Conservation (phyloP, 2,329 filamentous ascomycete genomes). For the Fusarium abutilonis region DNA sequence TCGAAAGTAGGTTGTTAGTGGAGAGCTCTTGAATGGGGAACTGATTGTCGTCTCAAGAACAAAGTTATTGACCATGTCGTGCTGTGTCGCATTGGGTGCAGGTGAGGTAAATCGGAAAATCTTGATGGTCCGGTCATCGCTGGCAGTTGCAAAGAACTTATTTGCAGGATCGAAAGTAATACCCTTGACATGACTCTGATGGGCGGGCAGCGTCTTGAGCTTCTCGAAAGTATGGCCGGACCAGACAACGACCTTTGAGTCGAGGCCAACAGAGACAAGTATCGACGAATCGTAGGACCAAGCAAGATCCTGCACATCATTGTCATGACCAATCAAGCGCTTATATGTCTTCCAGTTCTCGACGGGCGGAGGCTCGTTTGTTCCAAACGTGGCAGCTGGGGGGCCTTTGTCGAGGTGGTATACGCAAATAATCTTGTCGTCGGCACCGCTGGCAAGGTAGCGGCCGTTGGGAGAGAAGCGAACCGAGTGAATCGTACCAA, state of each 20-base stretch:
- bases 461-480: constrained; percentile 95
- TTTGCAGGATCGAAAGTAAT: constrained; percentile 99
- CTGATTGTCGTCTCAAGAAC: constrained; percentile 91
- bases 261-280: constrained; percentile 92
- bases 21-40: constrained; percentile 87
- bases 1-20: constrained; percentile 95
- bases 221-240: constrained; percentile 98
- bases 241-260: constrained; percentile 99
- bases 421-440: constrained; percentile 98
- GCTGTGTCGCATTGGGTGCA: constrained; percentile 87
- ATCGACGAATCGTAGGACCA: constrained; percentile 98
- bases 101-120: constrained; percentile 95
- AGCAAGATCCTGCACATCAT: constrained; percentile 96
- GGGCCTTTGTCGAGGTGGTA: constrained; percentile 89
- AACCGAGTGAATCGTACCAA: constrained; percentile 95
- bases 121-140: constrained; percentile 95
- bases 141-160: constrained; percentile 98
- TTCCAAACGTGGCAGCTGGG: constrained; percentile 83
- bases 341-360: constrained; percentile 98
- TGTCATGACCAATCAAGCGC: constrained; percentile 94
- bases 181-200: constrained; percentile 98
- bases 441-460: constrained; percentile 95
- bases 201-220: constrained; percentile 89
- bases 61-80: constrained; percentile 98
- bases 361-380: constrained; percentile 88